phyloP scores from a whole-genome alignment of 192 early-diverging fungal genomes.

The Rhizophagus prolifer region DNA sequence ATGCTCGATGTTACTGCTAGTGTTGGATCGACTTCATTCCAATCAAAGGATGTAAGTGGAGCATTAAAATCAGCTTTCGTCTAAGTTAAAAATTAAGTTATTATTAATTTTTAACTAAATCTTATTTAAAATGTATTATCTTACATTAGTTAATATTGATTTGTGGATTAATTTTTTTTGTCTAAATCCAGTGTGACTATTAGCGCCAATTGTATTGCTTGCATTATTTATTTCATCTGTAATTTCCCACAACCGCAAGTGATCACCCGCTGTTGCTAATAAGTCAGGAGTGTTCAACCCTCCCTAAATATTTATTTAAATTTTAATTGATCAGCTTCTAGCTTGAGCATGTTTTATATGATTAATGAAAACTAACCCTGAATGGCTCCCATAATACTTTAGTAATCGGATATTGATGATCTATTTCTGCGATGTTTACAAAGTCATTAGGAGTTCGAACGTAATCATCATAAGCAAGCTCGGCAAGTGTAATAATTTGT shows the following conservation, averaged over 20 bases:
- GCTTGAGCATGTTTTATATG: background rate
- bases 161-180: slow-evolving; percentile 43
- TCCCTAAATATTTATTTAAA: slow-evolving; percentile 26
- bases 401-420: slow-evolving; percentile 86
- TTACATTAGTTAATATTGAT: slow-evolving; percentile 63
- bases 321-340: background rate
- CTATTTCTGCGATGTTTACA: slow-evolving; percentile 69
- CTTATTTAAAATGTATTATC: background rate
- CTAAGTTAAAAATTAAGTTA: slow-evolving; percentile 28
- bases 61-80: slow-evolving; percentile 77
- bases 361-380: slow-evolving; percentile 43
- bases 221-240: slow-evolving; percentile 46
- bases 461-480: slow-evolving; percentile 46
- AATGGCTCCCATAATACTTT: slow-evolving; percentile 87
- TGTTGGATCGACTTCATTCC: slow-evolving; percentile 86
- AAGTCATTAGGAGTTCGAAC: slow-evolving; percentile 59
- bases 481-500: slow-evolving; percentile 61
- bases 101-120: background rate
- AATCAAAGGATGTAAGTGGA: slow-evolving; percentile 96
- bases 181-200: slow-evolving; percentile 23
- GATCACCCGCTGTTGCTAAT: slow-evolving; percentile 87
- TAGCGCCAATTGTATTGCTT: slow-evolving; percentile 45
- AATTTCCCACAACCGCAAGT: slow-evolving; percentile 86
- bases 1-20: slow-evolving; percentile 91
- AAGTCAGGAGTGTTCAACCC: slow-evolving; percentile 59